Conservation (phyloP, 176 grass and related monocot species). For the Aegilops longissima region DNA sequence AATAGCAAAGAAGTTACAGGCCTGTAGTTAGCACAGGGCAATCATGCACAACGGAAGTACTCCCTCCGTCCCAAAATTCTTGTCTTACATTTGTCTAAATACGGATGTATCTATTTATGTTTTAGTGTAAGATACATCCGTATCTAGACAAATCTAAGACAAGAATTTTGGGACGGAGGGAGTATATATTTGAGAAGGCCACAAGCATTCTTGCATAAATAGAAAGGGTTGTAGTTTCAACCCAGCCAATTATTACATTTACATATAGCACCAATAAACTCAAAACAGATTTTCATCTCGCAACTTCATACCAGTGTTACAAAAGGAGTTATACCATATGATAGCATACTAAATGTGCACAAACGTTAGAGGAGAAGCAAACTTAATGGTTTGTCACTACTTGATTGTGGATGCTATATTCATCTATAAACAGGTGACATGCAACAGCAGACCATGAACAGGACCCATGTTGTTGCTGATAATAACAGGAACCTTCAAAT, state of each 20-base stretch:
- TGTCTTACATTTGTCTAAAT: too few species aligned
- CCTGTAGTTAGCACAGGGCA: neutral
- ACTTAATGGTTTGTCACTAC: neutral
- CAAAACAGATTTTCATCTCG: neutral
- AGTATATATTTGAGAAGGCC: too few species aligned
- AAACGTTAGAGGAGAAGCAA: neutral
- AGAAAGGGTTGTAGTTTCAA: neutral
- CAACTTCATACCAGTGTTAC: neutral
- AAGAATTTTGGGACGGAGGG: too few species aligned
- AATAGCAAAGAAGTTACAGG: slow-evolving; percentile 16
- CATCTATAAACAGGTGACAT: neutral
- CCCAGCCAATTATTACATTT: slow-evolving; percentile 4
- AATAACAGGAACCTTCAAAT: neutral
- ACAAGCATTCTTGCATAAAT: neutral
- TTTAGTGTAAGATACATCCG: too few species aligned
- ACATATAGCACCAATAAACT: neutral
- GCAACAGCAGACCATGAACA: slow-evolving; percentile 10
- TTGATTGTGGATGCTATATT: neutral
- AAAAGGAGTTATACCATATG: slow-evolving; percentile 1
- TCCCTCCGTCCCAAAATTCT: too few species aligned
- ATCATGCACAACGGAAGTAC: neutral
- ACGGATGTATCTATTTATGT: too few species aligned
- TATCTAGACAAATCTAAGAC: too few species aligned
- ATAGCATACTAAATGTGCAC: neutral
- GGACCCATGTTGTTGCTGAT: neutral